Evolutionary conservation across 352 stramenopile species (phyloP).

Genomic region (Pythium utonaiense): DNA sequence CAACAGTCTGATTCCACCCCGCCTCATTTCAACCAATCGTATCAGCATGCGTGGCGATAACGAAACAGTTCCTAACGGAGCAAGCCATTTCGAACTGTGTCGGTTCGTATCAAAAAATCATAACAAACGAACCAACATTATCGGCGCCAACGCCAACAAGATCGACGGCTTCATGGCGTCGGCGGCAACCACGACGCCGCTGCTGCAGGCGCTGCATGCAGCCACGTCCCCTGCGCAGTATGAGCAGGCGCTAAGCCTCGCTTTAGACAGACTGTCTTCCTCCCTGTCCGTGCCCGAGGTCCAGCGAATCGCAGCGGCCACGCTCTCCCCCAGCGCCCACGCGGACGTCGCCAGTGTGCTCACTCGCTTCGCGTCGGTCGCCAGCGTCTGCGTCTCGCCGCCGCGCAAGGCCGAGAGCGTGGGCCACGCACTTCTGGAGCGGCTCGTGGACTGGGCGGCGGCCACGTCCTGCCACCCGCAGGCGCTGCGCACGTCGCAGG

Average conservation of each 20-base stretch:
- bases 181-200: neutral
- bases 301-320: constrained; percentile 10
- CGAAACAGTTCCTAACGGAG: neutral
- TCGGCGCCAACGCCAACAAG: no score
- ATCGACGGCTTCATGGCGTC: no score
- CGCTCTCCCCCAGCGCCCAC: neutral
- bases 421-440: constrained; percentile 35
- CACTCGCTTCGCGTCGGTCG: constrained; percentile 32
- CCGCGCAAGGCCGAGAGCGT: constrained; percentile 48
- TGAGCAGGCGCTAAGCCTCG: neutral
- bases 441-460: constrained; percentile 18
- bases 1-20: neutral
- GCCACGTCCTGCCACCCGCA: neutral
- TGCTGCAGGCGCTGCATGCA: neutral
- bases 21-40: neutral
- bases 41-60: neutral
- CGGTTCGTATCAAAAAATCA: neutral
- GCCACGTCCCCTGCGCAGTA: constrained; percentile 1
- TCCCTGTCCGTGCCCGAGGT: constrained; percentile 6
- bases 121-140: no score
- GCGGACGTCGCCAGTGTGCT: neutral
- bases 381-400: constrained; percentile 40
- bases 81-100: no score
- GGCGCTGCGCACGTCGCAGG: constrained; percentile 2
- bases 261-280: constrained; percentile 7